phyloP scores from a whole-genome alignment of 208 protist species.

The Porcisia deanei region DNA sequence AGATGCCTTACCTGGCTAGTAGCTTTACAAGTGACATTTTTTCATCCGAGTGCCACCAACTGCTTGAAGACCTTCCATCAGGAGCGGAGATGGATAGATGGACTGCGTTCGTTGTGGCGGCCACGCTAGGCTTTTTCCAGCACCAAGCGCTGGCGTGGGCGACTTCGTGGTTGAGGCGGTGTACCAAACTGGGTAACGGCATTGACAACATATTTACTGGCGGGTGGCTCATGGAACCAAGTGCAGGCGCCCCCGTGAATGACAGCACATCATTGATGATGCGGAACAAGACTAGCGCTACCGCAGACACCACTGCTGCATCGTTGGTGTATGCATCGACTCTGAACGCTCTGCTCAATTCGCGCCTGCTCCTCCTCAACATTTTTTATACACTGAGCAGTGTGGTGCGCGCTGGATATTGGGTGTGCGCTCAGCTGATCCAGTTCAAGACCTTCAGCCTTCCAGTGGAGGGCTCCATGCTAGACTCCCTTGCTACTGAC shows the following conservation, averaged over 20 bases:
- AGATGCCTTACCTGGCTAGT: background rate
- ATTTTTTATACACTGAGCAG: background rate
- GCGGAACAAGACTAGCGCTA: background rate
- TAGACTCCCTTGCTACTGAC: conserved; percentile 10
- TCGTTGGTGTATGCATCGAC: background rate
- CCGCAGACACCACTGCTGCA: background rate
- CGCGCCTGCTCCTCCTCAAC: background rate
- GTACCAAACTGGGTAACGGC: background rate
- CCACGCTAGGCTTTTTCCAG: background rate
- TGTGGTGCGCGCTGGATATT: background rate
- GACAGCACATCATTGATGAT: background rate
- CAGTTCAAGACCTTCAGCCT: background rate
- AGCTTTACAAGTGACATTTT: background rate
- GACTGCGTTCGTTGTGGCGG: conserved; percentile 7
- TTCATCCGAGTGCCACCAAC: conserved; percentile 3
- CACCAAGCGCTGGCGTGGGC: background rate
- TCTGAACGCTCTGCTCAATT: background rate
- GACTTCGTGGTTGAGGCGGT: background rate
- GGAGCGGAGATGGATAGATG: background rate
- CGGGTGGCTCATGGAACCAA: background rate
- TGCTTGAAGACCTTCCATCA: background rate
- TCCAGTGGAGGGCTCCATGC: conserved; percentile 5
- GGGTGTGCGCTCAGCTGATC: background rate
- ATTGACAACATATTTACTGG: background rate
- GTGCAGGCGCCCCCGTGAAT: background rate